A percentile compares a stretch with the other conserved stretches of the same genome.
Conservation (phyloP, 2,329 filamentous ascomycete species). For the Cyanodermella asteris region DNA sequence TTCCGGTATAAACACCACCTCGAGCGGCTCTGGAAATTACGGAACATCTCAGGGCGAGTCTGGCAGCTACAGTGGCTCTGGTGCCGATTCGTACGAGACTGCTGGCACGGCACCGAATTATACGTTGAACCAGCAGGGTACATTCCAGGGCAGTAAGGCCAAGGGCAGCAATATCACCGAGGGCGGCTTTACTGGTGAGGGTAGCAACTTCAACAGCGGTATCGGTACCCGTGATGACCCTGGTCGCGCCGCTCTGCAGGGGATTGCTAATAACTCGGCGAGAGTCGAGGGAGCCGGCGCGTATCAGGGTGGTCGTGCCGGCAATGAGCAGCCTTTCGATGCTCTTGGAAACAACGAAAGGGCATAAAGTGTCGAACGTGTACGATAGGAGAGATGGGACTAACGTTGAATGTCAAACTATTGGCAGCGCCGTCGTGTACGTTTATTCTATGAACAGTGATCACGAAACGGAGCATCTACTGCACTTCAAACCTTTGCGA, state of each 20-base stretch:
- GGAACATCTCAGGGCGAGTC: slow-evolving; percentile 1
- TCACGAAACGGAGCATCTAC: too few relatives aligned
- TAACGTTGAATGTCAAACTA: too few relatives aligned
- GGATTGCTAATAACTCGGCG: too few relatives aligned
- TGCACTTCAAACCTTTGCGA: too few relatives aligned
- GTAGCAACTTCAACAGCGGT: slow-evolving; percentile 26
- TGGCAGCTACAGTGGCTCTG: slow-evolving; percentile 1
- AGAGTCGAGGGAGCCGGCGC: too few relatives aligned
- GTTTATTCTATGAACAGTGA: too few relatives aligned
- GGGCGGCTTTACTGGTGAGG: slow-evolving; percentile 20
- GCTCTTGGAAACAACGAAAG: too few relatives aligned
- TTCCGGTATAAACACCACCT: slow-evolving; percentile 10
- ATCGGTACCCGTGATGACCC: slow-evolving; percentile 35
- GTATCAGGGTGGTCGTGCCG: too few relatives aligned
- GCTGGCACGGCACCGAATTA: not conserved
- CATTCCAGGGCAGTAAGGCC: slow-evolving; percentile 18
- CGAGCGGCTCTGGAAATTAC: slow-evolving; percentile 2
- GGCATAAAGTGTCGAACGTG: too few relatives aligned
- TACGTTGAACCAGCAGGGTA: slow-evolving; percentile 11
- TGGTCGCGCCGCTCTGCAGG: slow-evolving; percentile 27
- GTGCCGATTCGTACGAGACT: not conserved
- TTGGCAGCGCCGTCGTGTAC: too few relatives aligned
- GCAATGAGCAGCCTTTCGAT: too few relatives aligned
- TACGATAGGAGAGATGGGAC: too few relatives aligned
- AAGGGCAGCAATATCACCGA: slow-evolving; percentile 30